phyloP scores from a whole-genome alignment of 2,329 filamentous ascomycete species.

The Verticillium tricorpus region DNA sequence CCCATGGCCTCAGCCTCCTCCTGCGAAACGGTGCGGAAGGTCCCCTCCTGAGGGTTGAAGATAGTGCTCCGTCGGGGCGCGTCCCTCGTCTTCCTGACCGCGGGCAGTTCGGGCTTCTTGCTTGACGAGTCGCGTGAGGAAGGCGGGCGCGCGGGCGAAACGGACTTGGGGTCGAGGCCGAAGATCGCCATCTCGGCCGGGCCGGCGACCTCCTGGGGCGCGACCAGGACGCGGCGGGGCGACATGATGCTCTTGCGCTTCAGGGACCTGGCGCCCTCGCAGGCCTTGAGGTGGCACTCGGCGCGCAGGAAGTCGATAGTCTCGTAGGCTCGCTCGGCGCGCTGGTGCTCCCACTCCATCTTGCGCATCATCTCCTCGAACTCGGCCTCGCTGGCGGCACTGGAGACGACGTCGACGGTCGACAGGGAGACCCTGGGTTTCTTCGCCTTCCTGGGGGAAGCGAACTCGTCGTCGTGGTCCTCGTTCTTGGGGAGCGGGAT shows the following conservation, averaged over 20 bases:
- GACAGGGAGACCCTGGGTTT: conserved; percentile 42
- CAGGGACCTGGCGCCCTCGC: conserved; percentile 48
- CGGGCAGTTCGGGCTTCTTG: conserved; percentile 14
- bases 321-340: conserved; percentile 65
- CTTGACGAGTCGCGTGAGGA: neutral
- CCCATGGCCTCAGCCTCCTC: conserved; percentile 43
- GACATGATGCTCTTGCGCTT: conserved; percentile 25
- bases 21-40: conserved; percentile 57
- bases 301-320: conserved; percentile 72
- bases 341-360: conserved; percentile 55
- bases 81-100: conserved; percentile 20
- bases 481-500: conserved; percentile 57
- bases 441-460: conserved; percentile 50
- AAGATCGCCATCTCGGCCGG: conserved; percentile 38
- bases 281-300: conserved; percentile 67
- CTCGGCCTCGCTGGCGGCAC: conserved; percentile 51
- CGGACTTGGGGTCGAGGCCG: conserved; percentile 15
- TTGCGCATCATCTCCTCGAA: conserved; percentile 51
- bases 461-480: conserved; percentile 57
- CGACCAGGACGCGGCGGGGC: conserved; percentile 30
- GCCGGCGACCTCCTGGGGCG: conserved; percentile 31
- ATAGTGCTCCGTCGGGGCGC: conserved; percentile 47
- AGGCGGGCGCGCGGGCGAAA: neutral
- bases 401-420: conserved; percentile 47
- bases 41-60: conserved; percentile 58